phyloP scores from a whole-genome alignment of 306 rosid species.

The Glycine latifolia region DNA sequence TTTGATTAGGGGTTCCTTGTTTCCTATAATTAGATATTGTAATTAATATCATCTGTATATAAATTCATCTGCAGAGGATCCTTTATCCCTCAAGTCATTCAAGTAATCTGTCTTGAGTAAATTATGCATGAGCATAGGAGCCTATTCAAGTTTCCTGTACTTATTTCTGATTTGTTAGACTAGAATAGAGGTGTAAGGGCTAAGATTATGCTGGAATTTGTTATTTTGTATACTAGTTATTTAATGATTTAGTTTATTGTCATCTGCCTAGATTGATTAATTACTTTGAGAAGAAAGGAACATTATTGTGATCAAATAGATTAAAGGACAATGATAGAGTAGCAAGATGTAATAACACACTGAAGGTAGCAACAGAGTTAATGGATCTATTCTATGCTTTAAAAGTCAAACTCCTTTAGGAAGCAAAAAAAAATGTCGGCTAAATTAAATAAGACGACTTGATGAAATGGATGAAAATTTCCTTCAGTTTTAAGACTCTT shows the following conservation, averaged over 20 bases:
- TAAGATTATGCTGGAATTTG: not conserved
- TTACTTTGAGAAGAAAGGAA: slow-evolving; percentile 1
- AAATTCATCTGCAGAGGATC: slow-evolving; percentile 9
- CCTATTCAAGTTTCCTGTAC: not conserved
- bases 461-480: not conserved
- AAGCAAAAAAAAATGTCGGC: not conserved
- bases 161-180: slow-evolving; percentile 3
- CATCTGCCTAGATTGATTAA: not conserved
- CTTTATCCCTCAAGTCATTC: not conserved
- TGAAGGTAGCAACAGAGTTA: not conserved
- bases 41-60: not conserved
- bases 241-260: slow-evolving; percentile 9
- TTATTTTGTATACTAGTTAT: not conserved
- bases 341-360: not conserved
- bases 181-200: not conserved
- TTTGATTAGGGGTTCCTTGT: slow-evolving; percentile 1
- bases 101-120: not conserved
- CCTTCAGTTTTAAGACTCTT: not conserved
- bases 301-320: not conserved
- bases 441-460: not conserved
- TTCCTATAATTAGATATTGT: not conserved
- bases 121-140: not conserved
- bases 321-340: not conserved
- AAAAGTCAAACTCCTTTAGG: not conserved
- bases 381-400: not conserved